Evolutionary conservation across 176 grass and related monocot species (phyloP).

Genomic region (Chrysopogon serrulatus): DNA sequence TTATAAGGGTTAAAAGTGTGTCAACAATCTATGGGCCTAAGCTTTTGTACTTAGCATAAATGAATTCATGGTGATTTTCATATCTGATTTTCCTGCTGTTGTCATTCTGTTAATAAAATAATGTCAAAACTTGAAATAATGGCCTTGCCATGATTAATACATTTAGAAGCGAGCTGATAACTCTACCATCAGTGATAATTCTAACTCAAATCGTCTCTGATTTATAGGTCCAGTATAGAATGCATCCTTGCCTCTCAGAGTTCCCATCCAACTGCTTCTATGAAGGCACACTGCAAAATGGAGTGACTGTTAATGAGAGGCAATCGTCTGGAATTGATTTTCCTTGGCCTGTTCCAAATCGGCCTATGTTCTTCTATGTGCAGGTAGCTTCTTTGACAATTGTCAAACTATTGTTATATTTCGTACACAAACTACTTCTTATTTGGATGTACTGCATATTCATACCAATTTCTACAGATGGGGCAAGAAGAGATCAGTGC

Average conservation of each 20-base stretch:
- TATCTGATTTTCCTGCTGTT: neutral
- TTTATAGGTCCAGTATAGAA: conserved; percentile 96
- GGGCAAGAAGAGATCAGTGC: conserved; percentile 99
- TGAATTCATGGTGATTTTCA: neutral
- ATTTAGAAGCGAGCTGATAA: conserved; percentile 5
- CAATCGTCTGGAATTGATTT: conserved; percentile 93
- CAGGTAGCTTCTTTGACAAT: conserved; percentile 48
- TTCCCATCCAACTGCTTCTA: conserved; percentile 99
- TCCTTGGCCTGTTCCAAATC: conserved; percentile 97
- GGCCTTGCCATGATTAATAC: neutral
- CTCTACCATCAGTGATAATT: neutral
- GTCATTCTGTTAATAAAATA: neutral
- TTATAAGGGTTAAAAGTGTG: neutral
- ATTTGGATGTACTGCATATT: neutral
- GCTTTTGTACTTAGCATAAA: neutral
- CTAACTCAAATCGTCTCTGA: conserved; percentile 3
- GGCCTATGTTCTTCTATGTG: conserved; percentile 99
- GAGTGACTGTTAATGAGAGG: conserved; percentile 97
- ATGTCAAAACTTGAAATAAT: neutral
- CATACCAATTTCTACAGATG: conserved; percentile 63
- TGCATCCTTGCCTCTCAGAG: conserved; percentile 97
- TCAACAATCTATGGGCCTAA: neutral
- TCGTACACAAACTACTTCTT: neutral
- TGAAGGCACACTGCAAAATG: conserved; percentile 98
- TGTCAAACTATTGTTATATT: neutral